Conservation (phyloP, 352 stramenopile genomes). For the Pythium scleroteichum region DNA sequence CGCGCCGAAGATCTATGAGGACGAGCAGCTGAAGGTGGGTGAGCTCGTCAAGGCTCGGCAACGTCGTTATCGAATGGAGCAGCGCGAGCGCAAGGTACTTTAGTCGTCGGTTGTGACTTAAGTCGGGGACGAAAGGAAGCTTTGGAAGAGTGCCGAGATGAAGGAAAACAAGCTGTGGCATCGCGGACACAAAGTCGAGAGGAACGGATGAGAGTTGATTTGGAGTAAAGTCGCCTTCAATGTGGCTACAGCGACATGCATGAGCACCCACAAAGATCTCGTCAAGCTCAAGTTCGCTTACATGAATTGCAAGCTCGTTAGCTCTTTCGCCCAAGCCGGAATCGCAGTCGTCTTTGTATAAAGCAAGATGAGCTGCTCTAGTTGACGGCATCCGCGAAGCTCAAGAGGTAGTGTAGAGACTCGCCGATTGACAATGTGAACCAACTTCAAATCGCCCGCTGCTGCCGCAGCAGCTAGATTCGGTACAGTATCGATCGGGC, state of each 20-base stretch:
- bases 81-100: slow-evolving; percentile 12
- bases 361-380: slow-evolving; percentile 21
- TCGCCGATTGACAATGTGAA: no score
- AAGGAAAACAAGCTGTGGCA: slow-evolving; percentile 2
- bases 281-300: background rate
- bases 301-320: slow-evolving; percentile 20
- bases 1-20: background rate
- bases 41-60: slow-evolving; percentile 5
- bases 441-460: no score
- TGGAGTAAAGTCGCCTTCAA: no score
- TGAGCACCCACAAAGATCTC: no score
- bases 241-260: no score
- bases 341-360: slow-evolving; percentile 21
- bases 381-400: no score
- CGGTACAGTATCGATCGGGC: no score
- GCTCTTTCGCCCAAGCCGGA: slow-evolving; percentile 21
- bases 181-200: no score
- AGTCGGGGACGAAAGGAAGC: slow-evolving; percentile 1
- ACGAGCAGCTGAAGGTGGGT: slow-evolving; percentile 6
- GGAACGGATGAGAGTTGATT: no score
- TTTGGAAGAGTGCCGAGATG: slow-evolving; percentile 13
- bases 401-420: no score
- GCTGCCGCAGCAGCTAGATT: no score
- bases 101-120: background rate
- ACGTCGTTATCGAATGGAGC: background rate